Percentiles rank a stretch among this genome's conserved stretches.
Conservation (phyloP, 257 asterid genomes). For the Solanum sejunctum region DNA sequence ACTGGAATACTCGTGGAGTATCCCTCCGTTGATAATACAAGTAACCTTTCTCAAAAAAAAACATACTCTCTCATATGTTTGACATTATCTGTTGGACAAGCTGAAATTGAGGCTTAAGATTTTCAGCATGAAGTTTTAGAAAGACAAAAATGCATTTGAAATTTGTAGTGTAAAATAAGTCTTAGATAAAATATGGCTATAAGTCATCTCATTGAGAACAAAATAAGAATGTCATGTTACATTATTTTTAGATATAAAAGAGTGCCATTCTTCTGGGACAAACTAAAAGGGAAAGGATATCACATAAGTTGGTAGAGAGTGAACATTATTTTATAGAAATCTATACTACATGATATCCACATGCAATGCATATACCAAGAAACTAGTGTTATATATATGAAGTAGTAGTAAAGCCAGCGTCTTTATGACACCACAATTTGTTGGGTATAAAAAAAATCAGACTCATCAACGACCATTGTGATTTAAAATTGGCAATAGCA, state of each 20-base stretch:
- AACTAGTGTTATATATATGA: background rate
- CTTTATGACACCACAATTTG: background rate
- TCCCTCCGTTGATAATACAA: too few species aligned
- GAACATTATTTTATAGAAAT: background rate
- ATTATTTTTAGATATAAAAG: background rate
- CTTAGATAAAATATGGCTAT: background rate
- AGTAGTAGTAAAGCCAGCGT: background rate
- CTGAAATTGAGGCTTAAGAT: constrained; percentile 68
- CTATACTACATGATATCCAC: background rate
- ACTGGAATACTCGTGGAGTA: too few species aligned
- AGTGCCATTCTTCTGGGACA: background rate
- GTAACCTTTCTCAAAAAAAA: too few species aligned
- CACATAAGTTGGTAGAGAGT: background rate
- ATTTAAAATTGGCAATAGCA: background rate
- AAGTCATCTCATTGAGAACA: background rate
- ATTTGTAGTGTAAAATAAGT: background rate
- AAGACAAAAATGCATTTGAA: background rate
- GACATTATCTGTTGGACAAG: constrained; percentile 36
- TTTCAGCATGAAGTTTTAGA: constrained; percentile 5
- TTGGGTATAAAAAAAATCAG: background rate
- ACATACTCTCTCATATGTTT: background rate
- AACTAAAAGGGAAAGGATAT: background rate
- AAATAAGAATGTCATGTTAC: background rate
- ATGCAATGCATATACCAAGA: background rate
- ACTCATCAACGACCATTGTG: background rate